Evolutionary conservation across 1,139 yeast species (phyloP).

Genomic region (Pneumocystis oryctolagi): DNA sequence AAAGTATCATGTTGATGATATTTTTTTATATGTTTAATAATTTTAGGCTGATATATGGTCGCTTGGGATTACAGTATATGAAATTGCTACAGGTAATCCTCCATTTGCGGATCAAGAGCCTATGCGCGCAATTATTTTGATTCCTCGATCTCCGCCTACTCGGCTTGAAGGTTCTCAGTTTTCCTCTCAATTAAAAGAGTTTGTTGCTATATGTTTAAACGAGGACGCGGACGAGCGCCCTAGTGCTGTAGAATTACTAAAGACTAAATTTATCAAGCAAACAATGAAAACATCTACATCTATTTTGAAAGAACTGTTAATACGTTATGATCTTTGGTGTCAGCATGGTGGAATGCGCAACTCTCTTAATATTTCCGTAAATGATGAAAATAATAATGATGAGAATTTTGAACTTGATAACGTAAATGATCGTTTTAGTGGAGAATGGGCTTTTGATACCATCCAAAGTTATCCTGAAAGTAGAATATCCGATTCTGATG

Average conservation of each 20-base stretch:
- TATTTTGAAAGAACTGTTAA: slow-evolving; percentile 58
- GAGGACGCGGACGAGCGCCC: slow-evolving; percentile 85
- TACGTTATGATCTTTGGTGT: slow-evolving; percentile 62
- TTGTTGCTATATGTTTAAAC: slow-evolving; percentile 80
- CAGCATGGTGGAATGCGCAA: slow-evolving; percentile 28
- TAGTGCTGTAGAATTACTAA: slow-evolving; percentile 68
- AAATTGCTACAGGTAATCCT: slow-evolving; percentile 92
- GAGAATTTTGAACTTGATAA: slow-evolving; percentile 26
- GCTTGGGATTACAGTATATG: slow-evolving; percentile 82
- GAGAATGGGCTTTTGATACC: slow-evolving; percentile 27
- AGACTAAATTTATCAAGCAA: slow-evolving; percentile 52
- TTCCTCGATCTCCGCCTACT: slow-evolving; percentile 87
- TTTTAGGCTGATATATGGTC: slow-evolving; percentile 73
- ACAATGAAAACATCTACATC: slow-evolving; percentile 47
- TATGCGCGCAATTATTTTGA: slow-evolving; percentile 82
- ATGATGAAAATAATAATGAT: slow-evolving; percentile 22
- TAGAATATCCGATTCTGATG: not conserved
- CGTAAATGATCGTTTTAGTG: slow-evolving; percentile 19
- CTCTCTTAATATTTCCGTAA: slow-evolving; percentile 23
- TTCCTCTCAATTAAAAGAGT: slow-evolving; percentile 62
- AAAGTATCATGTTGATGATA: slow-evolving; percentile 25
- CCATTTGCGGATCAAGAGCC: slow-evolving; percentile 96
- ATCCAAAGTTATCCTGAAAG: not conserved
- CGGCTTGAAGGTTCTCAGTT: slow-evolving; percentile 82
- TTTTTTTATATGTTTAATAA: not conserved